Evolutionary conservation across 495 filamentous ascomycete genomes (phyloP).

Genomic region (Tuber brumale): DNA sequence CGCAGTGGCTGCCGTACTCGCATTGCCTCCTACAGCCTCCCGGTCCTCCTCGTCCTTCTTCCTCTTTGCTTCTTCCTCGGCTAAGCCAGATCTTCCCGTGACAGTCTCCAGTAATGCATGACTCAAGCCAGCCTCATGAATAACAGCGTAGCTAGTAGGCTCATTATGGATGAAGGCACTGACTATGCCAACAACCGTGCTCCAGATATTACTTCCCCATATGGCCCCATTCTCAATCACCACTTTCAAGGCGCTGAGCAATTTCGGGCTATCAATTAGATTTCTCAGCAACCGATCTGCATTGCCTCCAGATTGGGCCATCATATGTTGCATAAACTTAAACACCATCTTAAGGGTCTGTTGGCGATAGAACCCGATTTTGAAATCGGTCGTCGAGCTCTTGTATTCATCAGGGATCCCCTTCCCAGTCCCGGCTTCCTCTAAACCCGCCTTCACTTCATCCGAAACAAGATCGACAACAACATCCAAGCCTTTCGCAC

Average conservation of each 20-base stretch:
- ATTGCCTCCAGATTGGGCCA: constrained; percentile 75
- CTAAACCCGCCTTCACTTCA: constrained; percentile 66
- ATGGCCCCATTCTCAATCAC: constrained; percentile 71
- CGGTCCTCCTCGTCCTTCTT: constrained; percentile 41
- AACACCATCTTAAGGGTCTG: constrained; percentile 87
- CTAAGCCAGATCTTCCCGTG: constrained; percentile 52
- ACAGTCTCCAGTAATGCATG: constrained; percentile 74
- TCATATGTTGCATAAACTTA: constrained; percentile 92
- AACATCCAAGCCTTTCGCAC: constrained; percentile 73
- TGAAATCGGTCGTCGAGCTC: constrained; percentile 78
- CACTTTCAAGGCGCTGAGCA: constrained; percentile 67
- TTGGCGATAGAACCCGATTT: constrained; percentile 85
- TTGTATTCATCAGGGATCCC: constrained; percentile 74
- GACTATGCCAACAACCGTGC: constrained; percentile 77
- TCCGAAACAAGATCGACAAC: constrained; percentile 76
- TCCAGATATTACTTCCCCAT: constrained; percentile 92
- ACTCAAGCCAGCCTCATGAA: constrained; percentile 87
- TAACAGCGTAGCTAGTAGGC: constrained; percentile 91
- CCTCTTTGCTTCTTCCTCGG: constrained; percentile 43
- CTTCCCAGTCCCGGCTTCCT: constrained; percentile 55
- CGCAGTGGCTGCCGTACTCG: constrained; percentile 13
- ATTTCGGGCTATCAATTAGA: constrained; percentile 81
- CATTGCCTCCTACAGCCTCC: constrained; percentile 21
- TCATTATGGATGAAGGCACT: constrained; percentile 98
- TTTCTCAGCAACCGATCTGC: constrained; percentile 86